Percentiles rank a stretch among this genome's conserved stretches.
Evolutionary conservation across 1,284 basidiomycete species (phyloP).

Genomic region (Singerocomus rubriflavus): DNA sequence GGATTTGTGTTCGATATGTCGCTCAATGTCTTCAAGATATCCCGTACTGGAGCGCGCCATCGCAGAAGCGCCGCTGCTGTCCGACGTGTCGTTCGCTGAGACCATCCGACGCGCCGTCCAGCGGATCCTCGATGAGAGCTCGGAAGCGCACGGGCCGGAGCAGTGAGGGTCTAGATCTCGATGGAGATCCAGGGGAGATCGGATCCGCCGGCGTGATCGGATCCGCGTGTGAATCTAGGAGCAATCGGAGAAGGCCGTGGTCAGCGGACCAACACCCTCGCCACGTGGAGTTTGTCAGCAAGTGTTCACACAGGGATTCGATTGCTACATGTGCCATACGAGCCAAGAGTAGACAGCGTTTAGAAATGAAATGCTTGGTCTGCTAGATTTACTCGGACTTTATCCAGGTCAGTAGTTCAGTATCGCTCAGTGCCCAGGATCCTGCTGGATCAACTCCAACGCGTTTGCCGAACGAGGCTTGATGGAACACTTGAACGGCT

Average conservation of each 20-base stretch:
- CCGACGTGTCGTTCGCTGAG: constrained; percentile 47
- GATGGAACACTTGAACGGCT: constrained; percentile 57
- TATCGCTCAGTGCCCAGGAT: constrained; percentile 26
- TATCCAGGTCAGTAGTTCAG: no score
- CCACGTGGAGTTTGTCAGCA: no score
- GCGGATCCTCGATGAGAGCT: constrained; percentile 40
- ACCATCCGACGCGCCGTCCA: constrained; percentile 43
- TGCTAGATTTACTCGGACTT: no score
- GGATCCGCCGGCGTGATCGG: no score
- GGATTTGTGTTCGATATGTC: background rate
- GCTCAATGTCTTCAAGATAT: constrained; percentile 4
- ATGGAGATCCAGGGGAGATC: background rate
- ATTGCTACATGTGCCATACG: no score
- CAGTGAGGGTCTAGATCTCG: background rate
- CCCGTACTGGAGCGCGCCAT: constrained; percentile 56
- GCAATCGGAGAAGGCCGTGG: background rate
- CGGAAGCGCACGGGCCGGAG: constrained; percentile 22
- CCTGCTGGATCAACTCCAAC: constrained; percentile 48
- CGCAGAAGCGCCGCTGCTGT: constrained; percentile 48
- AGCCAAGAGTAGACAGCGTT: no score
- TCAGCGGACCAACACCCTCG: background rate
- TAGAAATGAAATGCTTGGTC: no score
- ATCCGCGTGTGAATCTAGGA: no score
- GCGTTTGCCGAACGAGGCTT: constrained; percentile 56
- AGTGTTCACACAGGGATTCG: no score